These are phyloP conservation scores for Malus fusca DNA, from an alignment of 306 rosid genomes.

Conservation along the genomic window DNA sequence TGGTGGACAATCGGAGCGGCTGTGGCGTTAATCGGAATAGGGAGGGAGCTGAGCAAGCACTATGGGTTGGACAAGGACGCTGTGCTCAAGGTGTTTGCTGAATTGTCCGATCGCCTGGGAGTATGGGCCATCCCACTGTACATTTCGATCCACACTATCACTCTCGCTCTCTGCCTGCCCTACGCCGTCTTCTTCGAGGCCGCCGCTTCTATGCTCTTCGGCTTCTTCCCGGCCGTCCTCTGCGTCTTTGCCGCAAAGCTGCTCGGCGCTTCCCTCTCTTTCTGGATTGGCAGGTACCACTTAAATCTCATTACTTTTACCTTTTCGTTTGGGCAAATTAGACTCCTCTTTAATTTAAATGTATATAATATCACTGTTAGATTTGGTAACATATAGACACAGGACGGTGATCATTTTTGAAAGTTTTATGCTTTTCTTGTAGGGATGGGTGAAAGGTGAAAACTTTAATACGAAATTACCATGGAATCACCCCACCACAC, in stretches of 20 bases:
- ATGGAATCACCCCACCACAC: neutral
- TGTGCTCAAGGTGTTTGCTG: conserved; percentile 21
- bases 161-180: conserved; percentile 77
- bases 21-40: conserved; percentile 24
- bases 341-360: neutral
- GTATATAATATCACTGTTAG: neutral
- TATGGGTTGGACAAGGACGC: conserved; percentile 54
- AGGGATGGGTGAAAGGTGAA: neutral
- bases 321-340: neutral
- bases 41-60: conserved; percentile 17
- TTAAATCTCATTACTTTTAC: neutral
- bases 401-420: neutral
- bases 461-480: neutral
- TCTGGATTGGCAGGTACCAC: conserved; percentile 70
- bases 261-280: conserved; percentile 84
- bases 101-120: conserved; percentile 59
- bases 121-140: conserved; percentile 83
- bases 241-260: conserved; percentile 87
- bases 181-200: conserved; percentile 81
- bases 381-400: neutral
- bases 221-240: conserved; percentile 60
- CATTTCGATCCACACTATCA: conserved; percentile 58
- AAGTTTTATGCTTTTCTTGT: neutral
- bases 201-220: conserved; percentile 73
- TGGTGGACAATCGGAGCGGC: conserved; percentile 47